Conservation (phyloP, 768 basidiomycete species). For the Hortiboletus campestris region DNA sequence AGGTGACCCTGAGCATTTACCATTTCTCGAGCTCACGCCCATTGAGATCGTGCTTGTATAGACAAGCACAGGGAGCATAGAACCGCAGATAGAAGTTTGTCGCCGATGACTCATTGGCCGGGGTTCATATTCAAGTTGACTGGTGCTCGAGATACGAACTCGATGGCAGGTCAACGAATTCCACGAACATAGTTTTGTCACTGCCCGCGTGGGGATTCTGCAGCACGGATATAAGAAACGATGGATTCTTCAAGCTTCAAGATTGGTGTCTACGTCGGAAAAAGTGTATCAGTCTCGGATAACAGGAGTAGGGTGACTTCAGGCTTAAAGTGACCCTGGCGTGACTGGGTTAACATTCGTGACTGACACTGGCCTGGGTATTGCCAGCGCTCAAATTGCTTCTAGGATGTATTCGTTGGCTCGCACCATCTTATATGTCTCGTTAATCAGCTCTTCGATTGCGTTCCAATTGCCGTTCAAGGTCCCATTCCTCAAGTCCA, state of each 20-base stretch:
- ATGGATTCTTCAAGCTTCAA: neutral
- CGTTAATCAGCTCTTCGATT: slow-evolving; percentile 22
- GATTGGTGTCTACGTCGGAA: neutral
- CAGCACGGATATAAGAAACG: too few relatives aligned
- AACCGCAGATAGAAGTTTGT: neutral
- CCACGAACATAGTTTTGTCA: too few relatives aligned
- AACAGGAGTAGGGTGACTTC: too few relatives aligned
- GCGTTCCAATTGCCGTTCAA: slow-evolving; percentile 53
- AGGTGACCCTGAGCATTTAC: neutral
- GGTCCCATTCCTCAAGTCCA: slow-evolving; percentile 52
- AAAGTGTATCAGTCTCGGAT: too few relatives aligned
- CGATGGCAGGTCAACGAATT: too few relatives aligned
- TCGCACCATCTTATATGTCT: slow-evolving; percentile 16
- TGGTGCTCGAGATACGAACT: too few relatives aligned
- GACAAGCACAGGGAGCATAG: neutral
- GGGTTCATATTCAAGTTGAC: too few relatives aligned
- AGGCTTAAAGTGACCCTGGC: neutral
- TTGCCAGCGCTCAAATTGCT: neutral
- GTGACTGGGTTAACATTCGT: neutral
- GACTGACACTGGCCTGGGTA: neutral
- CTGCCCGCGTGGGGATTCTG: too few relatives aligned
- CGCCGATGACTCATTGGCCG: neutral
- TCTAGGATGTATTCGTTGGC: slow-evolving; percentile 17
- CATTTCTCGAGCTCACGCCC: neutral
- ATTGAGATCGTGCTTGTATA: neutral